phyloP scores from a whole-genome alignment of 2,329 filamentous ascomycete genomes.

The Colletotrichum abscissum region DNA sequence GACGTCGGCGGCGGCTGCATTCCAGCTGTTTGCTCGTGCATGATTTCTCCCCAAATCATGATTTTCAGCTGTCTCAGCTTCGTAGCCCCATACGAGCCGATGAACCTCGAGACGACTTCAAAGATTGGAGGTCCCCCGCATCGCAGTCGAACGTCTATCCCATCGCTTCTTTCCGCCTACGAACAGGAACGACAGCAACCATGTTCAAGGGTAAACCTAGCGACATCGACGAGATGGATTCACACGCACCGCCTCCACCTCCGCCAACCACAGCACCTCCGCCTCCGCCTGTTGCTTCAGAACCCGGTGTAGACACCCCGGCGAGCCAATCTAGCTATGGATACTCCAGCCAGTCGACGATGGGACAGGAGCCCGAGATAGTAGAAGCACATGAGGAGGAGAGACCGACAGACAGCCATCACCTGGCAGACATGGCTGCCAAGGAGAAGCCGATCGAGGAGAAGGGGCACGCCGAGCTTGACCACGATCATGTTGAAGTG shows the following conservation, averaged over 20 bases:
- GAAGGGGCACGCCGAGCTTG: constrained; percentile 58
- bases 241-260: constrained; percentile 1
- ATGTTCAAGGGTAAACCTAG: constrained; percentile 29
- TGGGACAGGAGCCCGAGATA: constrained; percentile 43
- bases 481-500: constrained; percentile 65
- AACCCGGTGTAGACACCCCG: not conserved
- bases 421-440: constrained; percentile 46
- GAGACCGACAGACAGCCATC: constrained; percentile 49
- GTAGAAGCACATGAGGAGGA: constrained; percentile 42
- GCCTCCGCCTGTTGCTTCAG: not conserved
- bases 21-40: not conserved
- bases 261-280: not conserved
- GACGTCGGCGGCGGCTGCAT: constrained; percentile 34
- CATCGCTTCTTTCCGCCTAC: not conserved
- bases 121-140: not conserved
- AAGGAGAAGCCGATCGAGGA: constrained; percentile 45
- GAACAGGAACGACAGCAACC: not conserved
- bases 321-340: constrained; percentile 14
- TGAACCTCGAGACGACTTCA: not conserved
- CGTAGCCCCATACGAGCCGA: not conserved
- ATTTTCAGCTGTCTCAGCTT: constrained; percentile 9
- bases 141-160: not conserved
- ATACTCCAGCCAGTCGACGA: constrained; percentile 29
- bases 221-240: constrained; percentile 8
- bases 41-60: constrained; percentile 1